These are phyloP conservation scores for Hibiscus tridactylites DNA, from an alignment of 345 rosid species.

Conservation along the genomic window DNA sequence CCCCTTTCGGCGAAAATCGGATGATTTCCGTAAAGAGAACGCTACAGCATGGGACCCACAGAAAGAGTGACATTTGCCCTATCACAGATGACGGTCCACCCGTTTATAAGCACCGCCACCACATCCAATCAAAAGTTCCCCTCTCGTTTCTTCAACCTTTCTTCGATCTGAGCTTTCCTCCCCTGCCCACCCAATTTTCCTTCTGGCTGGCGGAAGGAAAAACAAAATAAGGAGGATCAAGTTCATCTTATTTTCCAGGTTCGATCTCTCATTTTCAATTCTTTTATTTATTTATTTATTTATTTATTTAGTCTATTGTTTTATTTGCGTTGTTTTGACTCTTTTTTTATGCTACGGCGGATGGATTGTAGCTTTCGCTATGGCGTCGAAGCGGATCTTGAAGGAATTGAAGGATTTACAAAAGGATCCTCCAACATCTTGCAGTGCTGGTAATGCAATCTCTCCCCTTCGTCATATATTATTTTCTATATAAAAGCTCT, in stretches of 20 bases:
- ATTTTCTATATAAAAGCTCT: no score
- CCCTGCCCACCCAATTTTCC: background rate
- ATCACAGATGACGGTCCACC: constrained; percentile 12
- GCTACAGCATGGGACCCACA: constrained; percentile 29
- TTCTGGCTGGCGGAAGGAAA: background rate
- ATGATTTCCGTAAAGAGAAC: constrained; percentile 24
- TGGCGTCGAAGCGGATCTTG: constrained; percentile 86
- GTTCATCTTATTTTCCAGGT: constrained; percentile 12
- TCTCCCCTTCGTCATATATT: background rate
- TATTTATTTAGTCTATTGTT: background rate
- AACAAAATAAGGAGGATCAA: constrained; percentile 4
- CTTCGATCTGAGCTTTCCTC: constrained; percentile 11
- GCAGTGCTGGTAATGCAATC: constrained; percentile 53
- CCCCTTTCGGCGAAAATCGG: constrained; percentile 16
- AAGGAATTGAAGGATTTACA: constrained; percentile 80
- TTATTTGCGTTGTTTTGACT: background rate
- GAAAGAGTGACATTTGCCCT: constrained; percentile 1
- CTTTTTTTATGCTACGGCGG: background rate
- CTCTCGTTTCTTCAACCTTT: constrained; percentile 2
- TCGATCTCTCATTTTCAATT: background rate
- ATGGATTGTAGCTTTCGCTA: constrained; percentile 30
- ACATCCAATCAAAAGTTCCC: constrained; percentile 12
- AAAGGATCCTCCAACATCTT: constrained; percentile 77
- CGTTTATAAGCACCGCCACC: constrained; percentile 17
- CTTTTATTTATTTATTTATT: background rate